These are phyloP conservation scores for Echinochloa phyllopogon DNA, from an alignment of 176 grass and related monocot genomes.

Conservation along the genomic window DNA sequence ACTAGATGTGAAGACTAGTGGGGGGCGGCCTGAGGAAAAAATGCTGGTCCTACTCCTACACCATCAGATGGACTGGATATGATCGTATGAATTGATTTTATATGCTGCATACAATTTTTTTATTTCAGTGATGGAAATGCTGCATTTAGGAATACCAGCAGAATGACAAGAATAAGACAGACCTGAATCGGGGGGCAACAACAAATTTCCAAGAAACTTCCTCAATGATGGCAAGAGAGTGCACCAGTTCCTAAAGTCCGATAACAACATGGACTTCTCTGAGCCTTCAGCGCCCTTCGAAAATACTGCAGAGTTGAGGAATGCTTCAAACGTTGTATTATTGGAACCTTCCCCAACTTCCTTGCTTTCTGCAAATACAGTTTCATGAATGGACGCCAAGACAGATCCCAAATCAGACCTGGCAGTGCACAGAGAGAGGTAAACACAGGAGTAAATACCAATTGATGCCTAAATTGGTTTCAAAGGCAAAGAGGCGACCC, in stretches of 20 bases:
- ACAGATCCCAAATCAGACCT: constrained; percentile 90
- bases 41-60: neutral
- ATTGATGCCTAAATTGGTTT: neutral
- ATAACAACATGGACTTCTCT: constrained; percentile 70
- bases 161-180: constrained; percentile 21
- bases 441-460: constrained; percentile 22
- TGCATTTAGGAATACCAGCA: constrained; percentile 25
- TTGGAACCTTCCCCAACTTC: constrained; percentile 41
- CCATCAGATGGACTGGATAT: neutral
- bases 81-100: neutral
- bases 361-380: constrained; percentile 65
- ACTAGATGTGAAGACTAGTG: neutral
- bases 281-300: constrained; percentile 54
- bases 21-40: neutral
- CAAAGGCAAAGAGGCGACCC: too few species aligned
- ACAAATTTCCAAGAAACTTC: constrained; percentile 85
- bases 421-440: constrained; percentile 30
- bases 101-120: neutral
- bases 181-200: constrained; percentile 84
- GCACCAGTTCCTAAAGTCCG: constrained; percentile 87
- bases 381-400: constrained; percentile 72
- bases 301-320: constrained; percentile 76
- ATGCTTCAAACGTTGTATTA: constrained; percentile 57
- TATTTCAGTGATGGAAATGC: neutral
- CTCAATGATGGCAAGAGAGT: constrained; percentile 69